Percentiles rank a stretch among this genome's conserved stretches.
Conservation (phyloP, 768 basidiomycete genomes). For the Mycena vitilis region DNA sequence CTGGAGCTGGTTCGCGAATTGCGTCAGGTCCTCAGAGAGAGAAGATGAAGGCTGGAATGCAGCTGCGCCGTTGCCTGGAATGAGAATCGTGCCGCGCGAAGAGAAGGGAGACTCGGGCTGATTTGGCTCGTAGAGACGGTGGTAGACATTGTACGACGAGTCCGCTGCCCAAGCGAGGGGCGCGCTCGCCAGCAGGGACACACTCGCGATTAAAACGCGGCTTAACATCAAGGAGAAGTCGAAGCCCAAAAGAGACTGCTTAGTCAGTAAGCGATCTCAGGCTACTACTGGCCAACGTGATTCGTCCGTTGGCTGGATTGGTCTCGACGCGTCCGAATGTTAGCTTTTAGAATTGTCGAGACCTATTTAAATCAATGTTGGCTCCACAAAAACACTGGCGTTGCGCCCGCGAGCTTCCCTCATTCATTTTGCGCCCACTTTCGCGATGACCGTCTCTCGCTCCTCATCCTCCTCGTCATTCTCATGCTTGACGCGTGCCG, state of each 20-base stretch:
- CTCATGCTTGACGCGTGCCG: background rate
- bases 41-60: slow-evolving; percentile 56
- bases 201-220: slow-evolving; percentile 4
- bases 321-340: slow-evolving; percentile 21
- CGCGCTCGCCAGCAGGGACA: background rate
- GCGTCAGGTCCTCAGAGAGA: slow-evolving; percentile 57
- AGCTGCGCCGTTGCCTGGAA: slow-evolving; percentile 48
- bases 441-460: slow-evolving; percentile 3
- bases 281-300: background rate
- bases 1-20: slow-evolving; percentile 55
- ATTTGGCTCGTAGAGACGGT: slow-evolving; percentile 65
- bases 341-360: slow-evolving; percentile 17
- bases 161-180: slow-evolving; percentile 26
- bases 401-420: background rate
- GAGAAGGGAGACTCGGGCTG: slow-evolving; percentile 52
- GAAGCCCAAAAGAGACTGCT: no score
- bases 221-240: slow-evolving; percentile 5
- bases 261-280: background rate
- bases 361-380: slow-evolving; percentile 18
- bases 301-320: slow-evolving; percentile 17
- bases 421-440: background rate
- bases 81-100: slow-evolving; percentile 54
- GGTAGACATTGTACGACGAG: slow-evolving; percentile 47
- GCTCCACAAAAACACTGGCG: slow-evolving; percentile 10
- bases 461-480: background rate